phyloP scores from a whole-genome alignment of 2,329 filamentous ascomycete genomes.

The Zarea fungicola region DNA sequence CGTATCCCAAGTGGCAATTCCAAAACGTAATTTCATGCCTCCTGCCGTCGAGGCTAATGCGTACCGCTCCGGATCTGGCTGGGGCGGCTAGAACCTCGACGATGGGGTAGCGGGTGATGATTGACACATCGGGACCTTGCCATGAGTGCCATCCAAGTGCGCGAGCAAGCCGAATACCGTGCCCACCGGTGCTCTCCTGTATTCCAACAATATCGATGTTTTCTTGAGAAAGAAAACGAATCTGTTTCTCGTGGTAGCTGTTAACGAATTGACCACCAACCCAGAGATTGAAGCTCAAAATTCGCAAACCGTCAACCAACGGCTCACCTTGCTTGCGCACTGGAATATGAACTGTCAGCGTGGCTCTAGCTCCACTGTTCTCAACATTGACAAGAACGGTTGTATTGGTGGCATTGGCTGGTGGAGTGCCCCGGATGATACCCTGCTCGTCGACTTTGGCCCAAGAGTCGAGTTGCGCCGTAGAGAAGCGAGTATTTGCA shows the following conservation, averaged over 20 bases:
- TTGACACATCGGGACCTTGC: conserved; percentile 28
- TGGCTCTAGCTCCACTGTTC: conserved; percentile 18
- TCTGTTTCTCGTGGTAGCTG: conserved; percentile 34
- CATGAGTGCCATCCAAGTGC: conserved; percentile 36
- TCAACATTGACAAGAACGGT: conserved; percentile 25
- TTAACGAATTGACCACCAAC: conserved; percentile 31
- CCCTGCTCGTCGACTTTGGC: conserved; percentile 28
- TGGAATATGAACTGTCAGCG: conserved; percentile 28
- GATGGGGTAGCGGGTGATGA: conserved; percentile 37
- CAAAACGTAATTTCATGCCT: conserved; percentile 29
- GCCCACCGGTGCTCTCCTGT: conserved; percentile 30
- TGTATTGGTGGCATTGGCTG: conserved; percentile 16
- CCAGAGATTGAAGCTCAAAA: conserved; percentile 38
- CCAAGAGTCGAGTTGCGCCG: conserved; percentile 26
- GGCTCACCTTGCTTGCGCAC: conserved; percentile 21
- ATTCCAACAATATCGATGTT: conserved; percentile 33
- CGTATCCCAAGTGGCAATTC: conserved; percentile 32
- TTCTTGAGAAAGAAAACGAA: conserved; percentile 27
- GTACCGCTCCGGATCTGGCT: conserved; percentile 26
- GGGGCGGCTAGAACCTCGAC: conserved; percentile 22
- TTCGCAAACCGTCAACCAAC: conserved; percentile 29
- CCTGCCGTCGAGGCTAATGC: conserved; percentile 30
- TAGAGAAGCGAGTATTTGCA: conserved; percentile 24
- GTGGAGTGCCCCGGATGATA: conserved; percentile 30
- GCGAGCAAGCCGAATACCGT: conserved; percentile 28